Percentiles rank a stretch among this genome's conserved stretches.
These are phyloP conservation scores for Apiotrichum gracile DNA, from an alignment of 1,284 basidiomycete genomes.

Conservation along the genomic window DNA sequence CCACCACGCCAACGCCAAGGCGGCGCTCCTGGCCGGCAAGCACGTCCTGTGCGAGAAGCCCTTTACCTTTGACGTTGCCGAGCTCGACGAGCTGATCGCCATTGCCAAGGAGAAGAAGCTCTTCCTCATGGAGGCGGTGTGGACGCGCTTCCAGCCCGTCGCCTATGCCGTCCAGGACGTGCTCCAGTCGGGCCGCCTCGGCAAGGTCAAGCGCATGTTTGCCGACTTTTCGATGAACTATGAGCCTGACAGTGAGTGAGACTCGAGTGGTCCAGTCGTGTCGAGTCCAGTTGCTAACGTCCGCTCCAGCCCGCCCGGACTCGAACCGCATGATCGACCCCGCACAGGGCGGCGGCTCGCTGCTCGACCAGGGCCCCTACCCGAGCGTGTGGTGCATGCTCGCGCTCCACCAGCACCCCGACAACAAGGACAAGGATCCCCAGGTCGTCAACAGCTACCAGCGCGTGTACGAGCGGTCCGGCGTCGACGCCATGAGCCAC, in stretches of 20 bases:
- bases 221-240: slow-evolving; percentile 72
- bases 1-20: slow-evolving; percentile 73
- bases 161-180: slow-evolving; percentile 43
- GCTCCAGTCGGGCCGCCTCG: slow-evolving; percentile 41
- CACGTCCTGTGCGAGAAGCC: slow-evolving; percentile 80
- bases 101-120: slow-evolving; percentile 69
- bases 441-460: slow-evolving; percentile 40
- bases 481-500: slow-evolving; percentile 63
- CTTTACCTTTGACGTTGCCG: slow-evolving; percentile 50
- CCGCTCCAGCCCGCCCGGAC: slow-evolving; percentile 20
- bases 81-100: slow-evolving; percentile 57
- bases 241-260: slow-evolving; percentile 58
- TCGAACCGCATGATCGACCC: slow-evolving; percentile 72
- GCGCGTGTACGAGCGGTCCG: slow-evolving; percentile 58
- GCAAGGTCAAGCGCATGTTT: slow-evolving; percentile 48
- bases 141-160: slow-evolving; percentile 48
- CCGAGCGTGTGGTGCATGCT: slow-evolving; percentile 77
- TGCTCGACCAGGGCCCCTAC: slow-evolving; percentile 79
- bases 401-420: slow-evolving; percentile 69
- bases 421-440: slow-evolving; percentile 56
- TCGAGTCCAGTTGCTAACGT: not conserved
- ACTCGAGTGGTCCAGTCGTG: not conserved
- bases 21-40: slow-evolving; percentile 72
- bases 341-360: slow-evolving; percentile 70
- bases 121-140: slow-evolving; percentile 73